Evolutionary conservation across 129 eudicot species (phyloP).

Genomic region (Solidago caesia): DNA sequence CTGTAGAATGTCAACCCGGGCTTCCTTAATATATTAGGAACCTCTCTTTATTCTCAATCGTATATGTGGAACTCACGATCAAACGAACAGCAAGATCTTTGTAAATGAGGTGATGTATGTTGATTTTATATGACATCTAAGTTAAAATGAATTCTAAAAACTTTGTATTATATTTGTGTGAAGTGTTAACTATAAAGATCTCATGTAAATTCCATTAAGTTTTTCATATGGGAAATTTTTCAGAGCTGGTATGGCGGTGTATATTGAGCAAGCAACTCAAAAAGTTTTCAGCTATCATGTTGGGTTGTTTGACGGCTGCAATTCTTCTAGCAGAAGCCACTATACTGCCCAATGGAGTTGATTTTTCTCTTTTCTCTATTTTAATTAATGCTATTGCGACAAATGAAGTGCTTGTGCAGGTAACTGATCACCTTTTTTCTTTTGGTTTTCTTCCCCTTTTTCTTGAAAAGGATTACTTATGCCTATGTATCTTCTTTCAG

Average conservation of each 20-base stretch:
- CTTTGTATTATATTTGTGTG: neutral
- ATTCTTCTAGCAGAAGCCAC: constrained; percentile 96
- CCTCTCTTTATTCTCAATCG: neutral
- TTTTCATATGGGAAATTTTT: constrained; percentile 2
- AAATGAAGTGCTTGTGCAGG: constrained; percentile 79
- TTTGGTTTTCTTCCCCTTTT: neutral
- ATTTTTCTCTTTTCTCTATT: constrained; percentile 79
- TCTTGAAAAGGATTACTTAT: neutral
- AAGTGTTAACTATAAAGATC: neutral
- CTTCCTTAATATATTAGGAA: no score
- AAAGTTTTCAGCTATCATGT: constrained; percentile 54
- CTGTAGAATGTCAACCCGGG: no score
- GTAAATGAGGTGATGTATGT: no score
- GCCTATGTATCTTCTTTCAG: constrained; percentile 39
- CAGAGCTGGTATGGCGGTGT: constrained; percentile 90
- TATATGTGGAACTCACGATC: no score
- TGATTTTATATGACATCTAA: no score
- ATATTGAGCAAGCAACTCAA: constrained; percentile 59
- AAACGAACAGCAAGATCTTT: no score
- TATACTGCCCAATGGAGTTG: constrained; percentile 66
- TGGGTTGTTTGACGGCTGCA: constrained; percentile 83
- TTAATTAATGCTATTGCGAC: constrained; percentile 52
- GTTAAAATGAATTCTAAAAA: neutral
- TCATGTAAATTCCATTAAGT: neutral
- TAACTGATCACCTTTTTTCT: constrained; percentile 26